Base-by-base conservation (phyloP, 169 alveolate genomes). In the Plasmodium vivax region DNA sequence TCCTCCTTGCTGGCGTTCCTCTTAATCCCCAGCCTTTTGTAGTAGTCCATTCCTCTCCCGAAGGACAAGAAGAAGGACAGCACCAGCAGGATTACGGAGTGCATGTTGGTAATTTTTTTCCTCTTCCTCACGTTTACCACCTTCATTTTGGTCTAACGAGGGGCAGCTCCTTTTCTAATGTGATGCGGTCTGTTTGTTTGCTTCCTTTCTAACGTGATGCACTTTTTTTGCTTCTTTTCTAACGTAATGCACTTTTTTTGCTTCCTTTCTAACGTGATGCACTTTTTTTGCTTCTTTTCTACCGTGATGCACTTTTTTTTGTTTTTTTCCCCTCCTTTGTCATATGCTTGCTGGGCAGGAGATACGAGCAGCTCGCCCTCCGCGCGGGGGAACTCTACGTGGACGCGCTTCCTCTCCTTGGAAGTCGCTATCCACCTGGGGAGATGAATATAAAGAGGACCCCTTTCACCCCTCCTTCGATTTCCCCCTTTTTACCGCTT, bases 1-100 rank as follows among this genome's bases (percentile, higher is more conserved):
- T 97, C 98, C 79, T 95, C 94, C 51, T 97, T 98, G 30, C 97
- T 93, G 19, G 99, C 99, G 81, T 97, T 97, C 58, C 98, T 88
- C 16, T 96, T 95, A 12, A 98, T 97, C 30, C 99, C 99, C 74
- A 98, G 82, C n/a, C 97, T 92, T 88, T 96, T 93, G 91, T 98
- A 98, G 72, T 98, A 98, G 91, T 97, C 98, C 81, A 94, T 94
- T 16, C 97, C 96, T 30, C 73, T 80, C 36, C 73, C 88, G 71
- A 32, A 88, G 7, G 94, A 62, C 34, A 88, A 80, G 58, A 88
- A 88, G 43, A 88, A 88, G 8, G 94, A 88, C 27, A 88, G 30
- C 62, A 88, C 34, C 79, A 88, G 1, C 80, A 79, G 54, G 58
- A 88, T 75, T 10, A 88, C 51, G n/a, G 87, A 79, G 19, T 88